Conservation (phyloP, 257 asterid genomes). For the Fraxinus cuspidata region DNA sequence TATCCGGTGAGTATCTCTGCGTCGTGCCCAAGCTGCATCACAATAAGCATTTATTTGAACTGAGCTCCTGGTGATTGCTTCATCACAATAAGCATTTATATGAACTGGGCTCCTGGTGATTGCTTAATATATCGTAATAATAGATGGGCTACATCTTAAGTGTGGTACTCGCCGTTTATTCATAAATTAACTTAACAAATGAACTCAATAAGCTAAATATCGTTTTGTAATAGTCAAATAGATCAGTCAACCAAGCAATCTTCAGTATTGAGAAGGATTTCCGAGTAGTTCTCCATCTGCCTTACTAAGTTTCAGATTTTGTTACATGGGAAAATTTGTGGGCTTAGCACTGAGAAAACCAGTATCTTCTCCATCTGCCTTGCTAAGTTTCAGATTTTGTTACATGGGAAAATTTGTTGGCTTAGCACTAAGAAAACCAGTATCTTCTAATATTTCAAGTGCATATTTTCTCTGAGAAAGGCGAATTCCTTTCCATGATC, state of each 20-base stretch:
- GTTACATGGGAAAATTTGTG: background rate
- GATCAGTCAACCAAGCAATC: background rate
- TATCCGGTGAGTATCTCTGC: background rate
- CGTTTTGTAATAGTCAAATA: background rate
- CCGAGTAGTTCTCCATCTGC: background rate
- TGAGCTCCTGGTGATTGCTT: background rate
- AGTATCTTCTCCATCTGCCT: background rate
- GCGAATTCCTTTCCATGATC: background rate
- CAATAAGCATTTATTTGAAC: background rate
- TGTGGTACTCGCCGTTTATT: background rate
- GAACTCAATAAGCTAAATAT: background rate
- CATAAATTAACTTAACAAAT: background rate
- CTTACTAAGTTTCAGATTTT: background rate
- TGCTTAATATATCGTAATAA: background rate
- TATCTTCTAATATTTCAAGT: background rate
- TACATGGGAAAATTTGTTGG: background rate
- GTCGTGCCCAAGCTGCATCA: background rate
- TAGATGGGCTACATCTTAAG: background rate
- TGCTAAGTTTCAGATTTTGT: background rate
- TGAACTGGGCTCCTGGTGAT: background rate
- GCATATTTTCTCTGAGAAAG: background rate
- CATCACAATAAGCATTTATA: background rate
- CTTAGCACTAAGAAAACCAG: background rate
- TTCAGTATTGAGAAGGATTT: background rate
- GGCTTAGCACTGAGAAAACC: background rate